phyloP scores from a whole-genome alignment of 257 asterid genomes.

The Cordia subcordata region DNA sequence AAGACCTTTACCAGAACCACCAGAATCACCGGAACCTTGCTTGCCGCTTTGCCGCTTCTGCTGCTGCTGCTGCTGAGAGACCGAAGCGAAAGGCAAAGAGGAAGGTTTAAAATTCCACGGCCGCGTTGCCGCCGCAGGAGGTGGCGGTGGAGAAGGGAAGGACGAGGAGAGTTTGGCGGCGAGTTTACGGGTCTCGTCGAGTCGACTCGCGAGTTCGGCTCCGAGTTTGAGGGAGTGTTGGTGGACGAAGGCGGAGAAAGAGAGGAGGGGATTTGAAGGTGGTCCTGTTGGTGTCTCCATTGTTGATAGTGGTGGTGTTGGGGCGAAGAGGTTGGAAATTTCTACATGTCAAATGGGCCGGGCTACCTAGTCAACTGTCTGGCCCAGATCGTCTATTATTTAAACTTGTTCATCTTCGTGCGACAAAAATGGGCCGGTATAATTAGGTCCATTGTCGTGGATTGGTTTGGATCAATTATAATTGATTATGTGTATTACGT shows the following conservation, averaged over 20 bases:
- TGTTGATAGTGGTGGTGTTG: not conserved
- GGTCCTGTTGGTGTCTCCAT: conserved; percentile 62
- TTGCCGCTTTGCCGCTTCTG: conserved; percentile 12
- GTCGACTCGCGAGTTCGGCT: conserved; percentile 50
- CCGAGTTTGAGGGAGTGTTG: conserved; percentile 41
- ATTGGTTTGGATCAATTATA: too few species aligned
- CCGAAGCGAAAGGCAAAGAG: conserved; percentile 66
- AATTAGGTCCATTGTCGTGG: too few species aligned
- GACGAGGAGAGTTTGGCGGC: conserved; percentile 43
- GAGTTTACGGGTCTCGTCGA: conserved; percentile 53
- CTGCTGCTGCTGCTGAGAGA: conserved; percentile 51
- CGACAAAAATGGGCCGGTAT: too few species aligned
- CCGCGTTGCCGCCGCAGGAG: conserved; percentile 1
- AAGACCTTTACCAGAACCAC: conserved; percentile 21
- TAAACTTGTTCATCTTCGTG: too few species aligned
- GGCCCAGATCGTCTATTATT: too few species aligned
- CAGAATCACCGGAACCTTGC: conserved; percentile 20
- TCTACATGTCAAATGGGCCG: not conserved
- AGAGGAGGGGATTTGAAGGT: conserved; percentile 49
- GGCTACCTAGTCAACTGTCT: not conserved
- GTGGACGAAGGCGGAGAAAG: conserved; percentile 62
- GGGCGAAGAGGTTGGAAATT: not conserved
- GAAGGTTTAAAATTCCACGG: conserved; percentile 14
- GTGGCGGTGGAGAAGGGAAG: conserved; percentile 24
- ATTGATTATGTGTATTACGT: too few species aligned